Evolutionary conservation across 2,329 filamentous ascomycete species (phyloP).

Genomic region (Dactylonectria macrodidyma): DNA sequence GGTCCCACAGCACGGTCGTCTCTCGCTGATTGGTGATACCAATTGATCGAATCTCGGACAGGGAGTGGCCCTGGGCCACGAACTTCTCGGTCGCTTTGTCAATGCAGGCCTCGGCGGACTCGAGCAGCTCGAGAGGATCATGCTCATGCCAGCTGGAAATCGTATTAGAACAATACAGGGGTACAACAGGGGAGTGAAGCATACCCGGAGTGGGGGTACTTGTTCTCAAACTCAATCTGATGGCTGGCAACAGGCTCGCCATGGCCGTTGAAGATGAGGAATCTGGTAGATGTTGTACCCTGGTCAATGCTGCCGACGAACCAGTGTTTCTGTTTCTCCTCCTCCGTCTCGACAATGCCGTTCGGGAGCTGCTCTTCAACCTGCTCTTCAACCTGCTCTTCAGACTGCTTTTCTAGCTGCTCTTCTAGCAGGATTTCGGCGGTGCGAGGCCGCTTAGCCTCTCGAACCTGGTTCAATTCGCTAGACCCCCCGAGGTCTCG

Average conservation of each 20-base stretch:
- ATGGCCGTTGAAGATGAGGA: conserved; percentile 88
- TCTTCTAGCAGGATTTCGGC: conserved; percentile 41
- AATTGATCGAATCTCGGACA: conserved; percentile 80
- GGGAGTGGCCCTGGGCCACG: conserved; percentile 76
- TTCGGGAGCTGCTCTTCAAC: conserved; percentile 43
- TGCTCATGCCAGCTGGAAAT: conserved; percentile 87
- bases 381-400: not conserved
- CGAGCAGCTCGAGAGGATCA: conserved; percentile 82
- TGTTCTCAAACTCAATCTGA: conserved; percentile 89
- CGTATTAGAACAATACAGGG: conserved; percentile 17
- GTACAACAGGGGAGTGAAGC: conserved; percentile 49
- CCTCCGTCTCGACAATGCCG: conserved; percentile 51
- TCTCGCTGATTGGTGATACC: conserved; percentile 94
- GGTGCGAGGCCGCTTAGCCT: conserved; percentile 42
- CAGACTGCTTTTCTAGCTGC: conserved; percentile 45
- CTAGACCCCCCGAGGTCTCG: conserved; percentile 27
- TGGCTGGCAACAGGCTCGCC: conserved; percentile 86
- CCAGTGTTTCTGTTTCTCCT: conserved; percentile 60
- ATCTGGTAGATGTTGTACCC: conserved; percentile 90
- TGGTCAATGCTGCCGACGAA: conserved; percentile 93
- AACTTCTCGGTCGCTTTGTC: conserved; percentile 82
- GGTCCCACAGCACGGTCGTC: conserved; percentile 89
- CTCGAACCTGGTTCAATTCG: conserved; percentile 21
- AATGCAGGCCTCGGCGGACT: conserved; percentile 84
- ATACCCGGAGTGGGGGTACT: conserved; percentile 88